Evolutionary conservation across 2,329 filamentous ascomycete genomes (phyloP).

Genomic region (Clonostachys rhizophaga): DNA sequence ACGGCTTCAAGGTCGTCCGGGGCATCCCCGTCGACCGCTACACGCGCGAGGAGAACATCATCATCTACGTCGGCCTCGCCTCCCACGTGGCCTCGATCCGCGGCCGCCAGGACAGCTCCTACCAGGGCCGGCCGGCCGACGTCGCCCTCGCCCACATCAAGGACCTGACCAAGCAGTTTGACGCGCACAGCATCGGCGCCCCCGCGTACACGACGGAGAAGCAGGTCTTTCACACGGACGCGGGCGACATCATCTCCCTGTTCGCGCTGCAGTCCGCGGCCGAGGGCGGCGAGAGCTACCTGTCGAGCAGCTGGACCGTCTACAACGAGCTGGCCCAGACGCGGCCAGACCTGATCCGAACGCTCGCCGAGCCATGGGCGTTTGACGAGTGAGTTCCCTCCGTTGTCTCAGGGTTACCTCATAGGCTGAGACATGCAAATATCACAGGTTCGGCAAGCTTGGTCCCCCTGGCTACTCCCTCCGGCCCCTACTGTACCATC

Average conservation of each 20-base stretch:
- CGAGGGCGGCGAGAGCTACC: conserved; percentile 50
- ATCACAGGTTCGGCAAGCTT: conserved; percentile 42
- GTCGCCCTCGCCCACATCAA: conserved; percentile 58
- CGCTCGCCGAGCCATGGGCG: conserved; percentile 44
- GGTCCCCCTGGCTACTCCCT: conserved; percentile 34
- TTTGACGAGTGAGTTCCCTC: conserved; percentile 29
- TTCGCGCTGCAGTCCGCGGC: conserved; percentile 47
- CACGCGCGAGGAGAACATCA: conserved; percentile 49
- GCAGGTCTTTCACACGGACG: conserved; percentile 59
- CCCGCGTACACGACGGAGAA: conserved; percentile 58
- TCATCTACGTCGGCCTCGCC: conserved; percentile 56
- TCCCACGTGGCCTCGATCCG: conserved; percentile 51
- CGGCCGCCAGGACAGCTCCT: conserved; percentile 44
- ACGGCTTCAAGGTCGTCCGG: conserved; percentile 57
- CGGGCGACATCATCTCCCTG: conserved; percentile 54
- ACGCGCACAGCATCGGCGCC: conserved; percentile 39
- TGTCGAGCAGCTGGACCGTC: conserved; percentile 53
- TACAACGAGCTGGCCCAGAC: conserved; percentile 58
- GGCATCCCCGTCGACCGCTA: conserved; percentile 49
- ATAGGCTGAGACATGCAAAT: neutral
- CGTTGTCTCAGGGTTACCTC: neutral
- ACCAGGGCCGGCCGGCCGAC: conserved; percentile 38
- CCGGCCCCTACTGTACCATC: conserved; percentile 51
- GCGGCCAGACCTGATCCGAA: conserved; percentile 54
- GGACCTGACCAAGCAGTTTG: conserved; percentile 37